phyloP scores from a whole-genome alignment of 73 alveolate genomes.

The Urostyla sp. region DNA sequence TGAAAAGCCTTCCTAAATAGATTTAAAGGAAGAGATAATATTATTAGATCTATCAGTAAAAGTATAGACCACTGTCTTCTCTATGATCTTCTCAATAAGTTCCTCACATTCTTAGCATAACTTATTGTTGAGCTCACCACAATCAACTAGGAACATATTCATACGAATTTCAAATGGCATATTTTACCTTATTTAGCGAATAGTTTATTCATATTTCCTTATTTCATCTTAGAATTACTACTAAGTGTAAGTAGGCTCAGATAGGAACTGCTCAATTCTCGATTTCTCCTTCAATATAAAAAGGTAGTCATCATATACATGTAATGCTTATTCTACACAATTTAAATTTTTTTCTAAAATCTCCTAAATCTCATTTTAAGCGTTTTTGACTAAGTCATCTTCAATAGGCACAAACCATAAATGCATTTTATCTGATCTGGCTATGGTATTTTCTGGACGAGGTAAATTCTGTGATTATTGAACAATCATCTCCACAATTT shows the following conservation, averaged over 20 bases:
- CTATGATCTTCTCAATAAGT: conserved; percentile 62
- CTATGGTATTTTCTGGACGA: conserved; percentile 91
- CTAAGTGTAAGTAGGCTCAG: conserved; percentile 67
- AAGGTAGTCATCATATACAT: conserved; percentile 84
- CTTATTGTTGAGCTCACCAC: conserved; percentile 80
- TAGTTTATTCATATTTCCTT: conserved; percentile 65
- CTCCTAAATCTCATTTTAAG: conserved; percentile 72
- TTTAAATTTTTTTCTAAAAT: conserved; percentile 80
- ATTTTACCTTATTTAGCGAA: conserved; percentile 72
- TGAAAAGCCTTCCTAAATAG: conserved; percentile 66
- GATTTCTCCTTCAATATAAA: conserved; percentile 81
- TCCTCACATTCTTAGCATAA: conserved; percentile 80
- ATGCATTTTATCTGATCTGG: conserved; percentile 85
- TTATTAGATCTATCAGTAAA: conserved; percentile 60
- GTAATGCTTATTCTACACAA: conserved; percentile 73
- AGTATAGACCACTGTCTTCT: conserved; percentile 64
- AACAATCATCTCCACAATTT: conserved; percentile 78
- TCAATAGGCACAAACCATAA: conserved; percentile 88
- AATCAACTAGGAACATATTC: conserved; percentile 89
- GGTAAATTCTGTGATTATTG: conserved; percentile 79
- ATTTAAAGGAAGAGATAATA: conserved; percentile 65
- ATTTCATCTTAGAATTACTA: conserved; percentile 76
- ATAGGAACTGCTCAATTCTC: conserved; percentile 77
- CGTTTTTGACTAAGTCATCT: conserved; percentile 85
- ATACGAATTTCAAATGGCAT: conserved; percentile 85